Percentiles rank a stretch among this genome's conserved stretches.
Conservation (phyloP, 1,284 basidiomycete species). For the Boletus smithii region DNA sequence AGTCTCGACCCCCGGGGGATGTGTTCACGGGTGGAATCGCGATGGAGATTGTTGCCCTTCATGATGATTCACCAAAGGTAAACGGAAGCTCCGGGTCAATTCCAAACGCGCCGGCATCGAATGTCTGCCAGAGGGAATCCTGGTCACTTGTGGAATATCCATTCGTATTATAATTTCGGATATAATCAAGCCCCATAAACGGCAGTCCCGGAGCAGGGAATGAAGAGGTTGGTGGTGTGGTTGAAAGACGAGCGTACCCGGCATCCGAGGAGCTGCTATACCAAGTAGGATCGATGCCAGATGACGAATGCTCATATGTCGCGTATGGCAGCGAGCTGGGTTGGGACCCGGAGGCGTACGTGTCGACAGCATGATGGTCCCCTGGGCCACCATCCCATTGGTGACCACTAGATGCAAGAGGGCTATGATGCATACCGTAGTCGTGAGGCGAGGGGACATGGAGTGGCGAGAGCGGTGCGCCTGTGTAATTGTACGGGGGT, state of each 20-base stretch:
- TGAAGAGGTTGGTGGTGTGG: conserved; percentile 54
- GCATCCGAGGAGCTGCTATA: conserved; percentile 46
- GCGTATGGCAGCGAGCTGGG: conserved; percentile 34
- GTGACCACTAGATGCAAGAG: conserved; percentile 38
- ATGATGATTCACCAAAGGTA: conserved; percentile 41
- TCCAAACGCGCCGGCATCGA: conserved; percentile 67
- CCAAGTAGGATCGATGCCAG: conserved; percentile 45
- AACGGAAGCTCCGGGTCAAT: conserved; percentile 74
- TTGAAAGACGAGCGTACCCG: conserved; percentile 44
- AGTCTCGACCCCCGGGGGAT: neutral
- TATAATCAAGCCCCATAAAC: conserved; percentile 75
- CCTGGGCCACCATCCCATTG: conserved; percentile 45
- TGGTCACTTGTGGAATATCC: conserved; percentile 50
- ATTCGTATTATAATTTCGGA: conserved; percentile 62
- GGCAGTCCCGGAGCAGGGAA: conserved; percentile 71
- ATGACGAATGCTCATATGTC: conserved; percentile 41
- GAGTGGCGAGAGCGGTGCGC: conserved; percentile 47
- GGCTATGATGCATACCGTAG: conserved; percentile 47
- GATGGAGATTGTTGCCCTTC: conserved; percentile 33
- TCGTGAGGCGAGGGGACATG: conserved; percentile 53
- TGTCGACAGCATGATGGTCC: conserved; percentile 38
- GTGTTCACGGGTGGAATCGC: conserved; percentile 18
- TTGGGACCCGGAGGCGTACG: conserved; percentile 42
- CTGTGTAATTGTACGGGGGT: conserved; percentile 39
- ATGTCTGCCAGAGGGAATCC: conserved; percentile 69